These are phyloP conservation scores for Suillus tomentosus DNA, from an alignment of 768 basidiomycete genomes.

Conservation along the genomic window DNA sequence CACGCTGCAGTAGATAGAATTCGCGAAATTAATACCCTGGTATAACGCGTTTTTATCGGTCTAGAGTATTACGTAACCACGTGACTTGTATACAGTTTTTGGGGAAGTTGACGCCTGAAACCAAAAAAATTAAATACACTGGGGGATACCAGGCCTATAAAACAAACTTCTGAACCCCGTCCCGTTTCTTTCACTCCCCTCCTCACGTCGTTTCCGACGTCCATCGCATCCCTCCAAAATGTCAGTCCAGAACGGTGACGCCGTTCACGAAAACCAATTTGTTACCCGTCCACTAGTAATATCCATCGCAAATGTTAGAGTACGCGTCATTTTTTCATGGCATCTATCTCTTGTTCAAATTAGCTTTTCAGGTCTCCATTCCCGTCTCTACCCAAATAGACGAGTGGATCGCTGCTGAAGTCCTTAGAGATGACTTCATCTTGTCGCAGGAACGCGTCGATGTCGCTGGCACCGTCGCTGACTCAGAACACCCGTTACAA, in stretches of 20 bases:
- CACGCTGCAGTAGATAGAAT: not conserved
- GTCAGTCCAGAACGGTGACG: constrained; percentile 35
- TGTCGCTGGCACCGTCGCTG: constrained; percentile 52
- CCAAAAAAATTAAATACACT: constrained; percentile 10
- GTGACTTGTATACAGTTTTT: constrained; percentile 3
- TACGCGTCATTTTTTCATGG: constrained; percentile 24
- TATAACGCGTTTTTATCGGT: not conserved
- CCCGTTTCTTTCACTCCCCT: not conserved
- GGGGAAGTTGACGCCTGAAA: constrained; percentile 6
- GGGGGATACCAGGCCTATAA: constrained; percentile 1
- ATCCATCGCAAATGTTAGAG: constrained; percentile 35
- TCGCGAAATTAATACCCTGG: not conserved
- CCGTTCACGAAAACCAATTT: constrained; percentile 31
- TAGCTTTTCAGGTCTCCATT: constrained; percentile 65
- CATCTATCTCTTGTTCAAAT: constrained; percentile 12
- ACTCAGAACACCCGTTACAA: constrained; percentile 58
- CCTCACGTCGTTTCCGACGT: constrained; percentile 14
- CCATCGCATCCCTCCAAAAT: constrained; percentile 24
- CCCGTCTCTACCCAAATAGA: constrained; percentile 80
- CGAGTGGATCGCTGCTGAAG: constrained; percentile 92
- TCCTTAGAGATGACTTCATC: constrained; percentile 86
- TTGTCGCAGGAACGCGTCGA: constrained; percentile 63
- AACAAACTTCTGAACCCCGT: constrained; percentile 3
- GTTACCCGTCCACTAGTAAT: constrained; percentile 39
- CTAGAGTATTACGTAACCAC: constrained; percentile 6